Conservation (phyloP, 1,139 yeast species). For the Diutina sp. region DNA sequence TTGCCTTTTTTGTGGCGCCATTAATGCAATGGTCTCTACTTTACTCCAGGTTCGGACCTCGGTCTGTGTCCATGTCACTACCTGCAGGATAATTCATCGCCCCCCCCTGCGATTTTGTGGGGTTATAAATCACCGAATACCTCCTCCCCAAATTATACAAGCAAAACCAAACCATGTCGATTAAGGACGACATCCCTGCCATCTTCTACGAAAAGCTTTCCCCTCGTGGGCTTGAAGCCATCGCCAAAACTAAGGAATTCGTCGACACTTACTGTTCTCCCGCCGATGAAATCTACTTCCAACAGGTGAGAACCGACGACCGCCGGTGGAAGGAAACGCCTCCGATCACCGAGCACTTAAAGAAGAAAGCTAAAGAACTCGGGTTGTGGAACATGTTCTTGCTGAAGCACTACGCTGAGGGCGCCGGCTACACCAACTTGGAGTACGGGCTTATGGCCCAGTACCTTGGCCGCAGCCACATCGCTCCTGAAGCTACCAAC, state of each 20-base stretch:
- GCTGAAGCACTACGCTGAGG: conserved; percentile 43
- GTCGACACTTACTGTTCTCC: conserved; percentile 52
- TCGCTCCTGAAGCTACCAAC: conserved; percentile 55
- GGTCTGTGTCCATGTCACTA: not conserved
- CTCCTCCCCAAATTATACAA: not conserved
- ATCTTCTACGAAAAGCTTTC: conserved; percentile 30
- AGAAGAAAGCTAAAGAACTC: conserved; percentile 38
- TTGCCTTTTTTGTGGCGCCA: not conserved
- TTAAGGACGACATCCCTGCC: conserved; percentile 24
- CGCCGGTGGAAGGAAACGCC: conserved; percentile 42
- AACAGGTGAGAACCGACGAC: conserved; percentile 24
- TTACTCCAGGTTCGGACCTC: not conserved
- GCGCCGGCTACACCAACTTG: conserved; percentile 44
- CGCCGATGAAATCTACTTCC: conserved; percentile 33
- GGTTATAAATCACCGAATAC: not conserved
- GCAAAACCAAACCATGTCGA: not conserved
- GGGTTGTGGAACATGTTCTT: conserved; percentile 61
- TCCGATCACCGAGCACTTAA: conserved; percentile 37
- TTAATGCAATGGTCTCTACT: not conserved
- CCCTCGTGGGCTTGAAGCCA: conserved; percentile 37
- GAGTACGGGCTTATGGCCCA: conserved; percentile 66
- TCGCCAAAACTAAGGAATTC: conserved; percentile 36
- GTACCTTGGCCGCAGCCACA: conserved; percentile 43
- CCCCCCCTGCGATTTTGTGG: not conserved
- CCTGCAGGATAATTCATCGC: not conserved